Base-by-base conservation (phyloP, 805 yeast genomes). In the Saccharomycopsis fodiens region DNA sequence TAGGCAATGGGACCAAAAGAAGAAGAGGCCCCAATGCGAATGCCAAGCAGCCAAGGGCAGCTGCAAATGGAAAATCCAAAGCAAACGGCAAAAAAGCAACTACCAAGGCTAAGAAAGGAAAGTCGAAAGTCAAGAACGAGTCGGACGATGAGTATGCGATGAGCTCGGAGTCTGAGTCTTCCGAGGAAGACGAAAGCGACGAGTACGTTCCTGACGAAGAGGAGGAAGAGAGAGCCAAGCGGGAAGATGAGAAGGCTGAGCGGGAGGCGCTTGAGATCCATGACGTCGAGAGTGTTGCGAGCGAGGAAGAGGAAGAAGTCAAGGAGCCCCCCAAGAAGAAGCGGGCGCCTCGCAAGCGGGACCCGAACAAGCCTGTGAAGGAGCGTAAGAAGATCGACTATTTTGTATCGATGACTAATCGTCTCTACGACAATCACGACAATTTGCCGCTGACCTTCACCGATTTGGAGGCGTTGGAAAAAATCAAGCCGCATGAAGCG, bases 371-470 rank as follows among this genome's bases (percentile, higher is more conserved):
- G 25, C 19, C 48, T 43, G 58, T 59, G 13, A 62, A 58, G 52
- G 63, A 59, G 53, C 32, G 51, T 13, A 46, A 46, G 34, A 81
- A 79, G 55, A 65, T 79, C 3, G 80, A 88, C 1, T 79, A 79
- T 29, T 82, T 74, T 62, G 79, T 83, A 37, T 68, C 91, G 39
- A 73, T 79, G 57, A 85, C 95, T 1, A 69, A 69, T 32, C 75
- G 74, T 47, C 65, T 93, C 16, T 85, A 72, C 56, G 83, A 76
- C 35, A 69, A 75, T 45, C 97, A 93, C 61, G 96, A 96, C 0
- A 81, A 84, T 45, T 67, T 93, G 44, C 72, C 73, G 50, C 76
- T 76, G 31, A 83, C 85, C 1, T 91, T 93, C 58, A 76, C 82
- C 1, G 73, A 75, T 45, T 67, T 91, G 42, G 76, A 69, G 38